A percentile compares a stretch with the other conserved stretches of the same genome.
Evolutionary conservation across 805 yeast genomes (phyloP).

Genomic region (Ogataea zsoltii): DNA sequence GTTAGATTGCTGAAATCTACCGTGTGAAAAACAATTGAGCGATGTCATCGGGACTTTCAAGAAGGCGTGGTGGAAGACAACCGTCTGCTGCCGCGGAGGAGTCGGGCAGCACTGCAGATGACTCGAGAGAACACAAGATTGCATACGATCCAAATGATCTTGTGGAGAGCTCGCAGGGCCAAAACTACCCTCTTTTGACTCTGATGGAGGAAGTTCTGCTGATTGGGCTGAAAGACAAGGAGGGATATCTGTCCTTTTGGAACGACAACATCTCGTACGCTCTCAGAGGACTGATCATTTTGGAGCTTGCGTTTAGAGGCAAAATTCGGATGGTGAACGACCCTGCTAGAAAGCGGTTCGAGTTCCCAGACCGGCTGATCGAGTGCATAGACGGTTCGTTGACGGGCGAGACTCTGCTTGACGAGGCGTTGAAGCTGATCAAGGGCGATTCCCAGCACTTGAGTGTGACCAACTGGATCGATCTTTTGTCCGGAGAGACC

Average conservation of each 20-base stretch:
- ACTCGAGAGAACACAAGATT: conserved; percentile 49
- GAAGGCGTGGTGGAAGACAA: conserved; percentile 63
- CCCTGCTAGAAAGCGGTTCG: conserved; percentile 86
- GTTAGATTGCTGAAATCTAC: neutral
- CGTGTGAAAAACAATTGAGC: neutral
- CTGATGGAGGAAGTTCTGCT: conserved; percentile 95
- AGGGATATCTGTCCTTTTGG: conserved; percentile 97
- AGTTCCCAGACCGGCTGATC: conserved; percentile 80
- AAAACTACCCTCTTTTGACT: conserved; percentile 70
- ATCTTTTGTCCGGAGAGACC: conserved; percentile 90
- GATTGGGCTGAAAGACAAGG: conserved; percentile 92
- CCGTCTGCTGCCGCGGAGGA: conserved; percentile 24
- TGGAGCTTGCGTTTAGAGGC: conserved; percentile 90
- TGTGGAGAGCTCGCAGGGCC: conserved; percentile 38
- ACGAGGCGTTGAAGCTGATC: conserved; percentile 90
- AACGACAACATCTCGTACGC: conserved; percentile 97
- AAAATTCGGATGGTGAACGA: conserved; percentile 88
- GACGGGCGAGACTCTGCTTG: conserved; percentile 93
- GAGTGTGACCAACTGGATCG: conserved; percentile 89
- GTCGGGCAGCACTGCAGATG: conserved; percentile 14
- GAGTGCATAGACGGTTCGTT: conserved; percentile 83
- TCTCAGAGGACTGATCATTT: conserved; percentile 86
- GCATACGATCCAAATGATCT: conserved; percentile 81
- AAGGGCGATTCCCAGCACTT: conserved; percentile 76
- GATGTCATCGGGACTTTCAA: conserved; percentile 60